These are phyloP conservation scores for Botrytis byssoidea DNA, from an alignment of 2,329 filamentous ascomycete genomes.

Conservation along the genomic window DNA sequence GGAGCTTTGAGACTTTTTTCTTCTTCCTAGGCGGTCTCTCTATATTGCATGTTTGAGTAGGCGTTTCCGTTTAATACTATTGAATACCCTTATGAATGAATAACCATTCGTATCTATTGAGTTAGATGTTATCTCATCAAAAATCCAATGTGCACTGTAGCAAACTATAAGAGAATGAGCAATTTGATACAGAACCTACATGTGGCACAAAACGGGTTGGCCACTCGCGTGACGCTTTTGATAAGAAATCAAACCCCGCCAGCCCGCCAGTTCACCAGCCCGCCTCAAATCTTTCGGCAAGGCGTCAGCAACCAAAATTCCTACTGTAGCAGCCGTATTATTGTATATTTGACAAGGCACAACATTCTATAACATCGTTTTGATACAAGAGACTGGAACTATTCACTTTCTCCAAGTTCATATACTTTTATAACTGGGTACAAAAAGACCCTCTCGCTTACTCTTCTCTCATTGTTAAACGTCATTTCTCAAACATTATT, in stretches of 20 bases:
- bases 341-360: background rate
- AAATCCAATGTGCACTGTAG: background rate
- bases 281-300: background rate
- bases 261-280: background rate
- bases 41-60: constrained; percentile 21
- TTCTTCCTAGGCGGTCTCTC: constrained; percentile 4
- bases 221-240: constrained; percentile 10
- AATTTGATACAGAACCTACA: background rate
- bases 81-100: constrained; percentile 20
- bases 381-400: background rate
- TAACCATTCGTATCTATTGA: background rate
- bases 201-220: background rate
- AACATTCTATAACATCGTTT: background rate
- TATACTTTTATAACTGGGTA: background rate
- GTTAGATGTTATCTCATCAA: background rate
- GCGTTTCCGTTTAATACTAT: constrained; percentile 20
- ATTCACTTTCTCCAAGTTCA: background rate
- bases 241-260: constrained; percentile 18
- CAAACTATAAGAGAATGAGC: background rate
- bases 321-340: background rate
- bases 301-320: constrained; percentile 8
- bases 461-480: background rate
- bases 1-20: constrained; percentile 17
- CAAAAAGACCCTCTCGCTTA: background rate
- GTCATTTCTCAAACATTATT: background rate